These are phyloP conservation scores for Rhizoctonia solani DNA, from an alignment of 1,284 basidiomycete genomes.

Conservation along the genomic window DNA sequence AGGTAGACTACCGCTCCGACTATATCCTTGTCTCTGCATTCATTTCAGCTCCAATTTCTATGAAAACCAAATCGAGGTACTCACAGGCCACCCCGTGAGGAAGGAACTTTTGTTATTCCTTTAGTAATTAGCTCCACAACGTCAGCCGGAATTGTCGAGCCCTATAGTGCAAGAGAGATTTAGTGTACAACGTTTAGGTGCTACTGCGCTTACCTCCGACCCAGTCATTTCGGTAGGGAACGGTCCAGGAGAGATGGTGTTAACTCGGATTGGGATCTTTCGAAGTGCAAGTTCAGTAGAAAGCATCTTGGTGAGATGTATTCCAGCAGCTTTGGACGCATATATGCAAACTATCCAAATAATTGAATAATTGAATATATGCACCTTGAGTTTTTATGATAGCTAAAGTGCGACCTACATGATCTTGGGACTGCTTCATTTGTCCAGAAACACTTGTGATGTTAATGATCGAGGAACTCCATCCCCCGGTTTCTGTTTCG, in stretches of 20 bases:
- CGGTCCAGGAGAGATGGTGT: slow-evolving; percentile 64
- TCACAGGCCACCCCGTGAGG: slow-evolving; percentile 66
- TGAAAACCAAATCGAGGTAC: slow-evolving; percentile 44
- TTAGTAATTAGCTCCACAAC: slow-evolving; percentile 58
- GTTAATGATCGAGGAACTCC: slow-evolving; percentile 69
- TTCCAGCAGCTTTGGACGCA: slow-evolving; percentile 72
- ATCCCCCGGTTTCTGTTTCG: slow-evolving; percentile 46
- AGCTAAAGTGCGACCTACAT: slow-evolving; percentile 66
- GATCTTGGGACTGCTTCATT: slow-evolving; percentile 69
- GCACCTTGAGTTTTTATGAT: too few species aligned
- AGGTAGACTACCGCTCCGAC: slow-evolving; percentile 75
- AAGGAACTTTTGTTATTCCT: slow-evolving; percentile 64
- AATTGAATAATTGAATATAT: too few species aligned
- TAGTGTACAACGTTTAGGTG: background rate
- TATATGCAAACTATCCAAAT: slow-evolving; percentile 80
- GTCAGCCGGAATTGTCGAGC: slow-evolving; percentile 42
- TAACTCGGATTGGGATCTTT: slow-evolving; percentile 54
- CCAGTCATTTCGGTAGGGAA: slow-evolving; percentile 68
- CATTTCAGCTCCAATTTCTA: background rate
- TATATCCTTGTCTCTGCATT: slow-evolving; percentile 65
- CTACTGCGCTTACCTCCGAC: slow-evolving; percentile 44
- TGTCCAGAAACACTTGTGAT: slow-evolving; percentile 75
- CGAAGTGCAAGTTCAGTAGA: slow-evolving; percentile 73
- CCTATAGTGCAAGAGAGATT: background rate
- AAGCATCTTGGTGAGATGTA: slow-evolving; percentile 73